Base-by-base conservation (phyloP, 2,329 filamentous ascomycete species). In the Calonectria hawksworthii region DNA sequence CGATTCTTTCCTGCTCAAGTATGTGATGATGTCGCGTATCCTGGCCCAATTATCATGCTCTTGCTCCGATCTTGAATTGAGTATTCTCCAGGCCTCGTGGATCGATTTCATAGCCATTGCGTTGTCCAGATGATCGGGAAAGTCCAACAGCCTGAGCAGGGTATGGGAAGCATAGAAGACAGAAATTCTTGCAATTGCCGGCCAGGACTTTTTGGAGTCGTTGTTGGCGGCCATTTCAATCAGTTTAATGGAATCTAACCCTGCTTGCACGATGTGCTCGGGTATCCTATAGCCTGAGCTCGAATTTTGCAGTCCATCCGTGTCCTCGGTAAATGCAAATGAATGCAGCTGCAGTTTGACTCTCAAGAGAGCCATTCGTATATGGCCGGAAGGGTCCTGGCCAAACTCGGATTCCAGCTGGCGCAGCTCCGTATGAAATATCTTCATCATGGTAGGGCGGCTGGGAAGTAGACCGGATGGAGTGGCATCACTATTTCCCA, bases 11-110 rank as follows among this genome's bases (percentile, higher is more conserved):
- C 65, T 21, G 14, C 65, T 68, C 21, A 68, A 16, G n/a, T 68
- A 68, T 7, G 65, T 38, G 14, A 68, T 68, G 23, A 68, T 52
- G 47, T 68, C 65, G 32, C 44, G 44, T 26, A 68, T 28, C 32
- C 65, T 44, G 3, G 65, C 65, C 65, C 65, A 68, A 7, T 50
- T 68, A 34, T 68, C 65, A 28, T 68, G 44, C 14, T 68, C 47
- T 23, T 54, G 65, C 14, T 68, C 65, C 6, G 65, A 68, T 26
- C 65, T 44, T 8, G 65, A 51, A 32, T 68, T 51, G 2, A 68
- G 47, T 54, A 68, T 38, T 28, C 32, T 68, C 65, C 65, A 68
- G 4, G 65, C 65, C 30, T 68, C 38, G 26, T 50, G 47, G 5
- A 68, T 68, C 21, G 44, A 68, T 6, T 54, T 68, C 50, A 52